Conservation (phyloP, 495 filamentous ascomycete species). For the Lasiosphaeria ovina region DNA sequence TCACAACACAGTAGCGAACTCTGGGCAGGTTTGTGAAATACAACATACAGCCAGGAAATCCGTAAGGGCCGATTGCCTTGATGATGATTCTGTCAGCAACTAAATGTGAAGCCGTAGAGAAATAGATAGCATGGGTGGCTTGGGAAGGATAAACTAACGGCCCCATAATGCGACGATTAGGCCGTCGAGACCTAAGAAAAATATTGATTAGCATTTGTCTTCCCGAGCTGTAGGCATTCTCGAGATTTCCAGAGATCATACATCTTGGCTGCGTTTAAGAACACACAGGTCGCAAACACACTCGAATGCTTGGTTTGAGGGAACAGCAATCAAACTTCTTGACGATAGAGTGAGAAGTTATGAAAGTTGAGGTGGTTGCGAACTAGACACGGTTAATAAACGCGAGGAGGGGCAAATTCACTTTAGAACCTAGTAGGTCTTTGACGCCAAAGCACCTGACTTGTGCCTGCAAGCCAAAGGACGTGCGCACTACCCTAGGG, state of each 20-base stretch:
- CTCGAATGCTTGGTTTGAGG: not conserved
- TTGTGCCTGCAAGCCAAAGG: too few species aligned
- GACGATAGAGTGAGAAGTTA: not conserved
- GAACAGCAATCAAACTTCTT: not conserved
- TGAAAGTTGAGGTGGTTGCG: not conserved
- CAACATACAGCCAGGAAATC: slow-evolving; percentile 71
- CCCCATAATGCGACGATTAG: slow-evolving; percentile 29
- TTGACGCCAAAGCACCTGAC: slow-evolving; percentile 33
- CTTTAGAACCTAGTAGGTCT: slow-evolving; percentile 17
- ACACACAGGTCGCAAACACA: not conserved
- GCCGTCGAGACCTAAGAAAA: slow-evolving; percentile 24
- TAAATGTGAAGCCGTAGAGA: not conserved
- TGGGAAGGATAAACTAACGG: slow-evolving; percentile 28
- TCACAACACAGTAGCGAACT: not conserved
- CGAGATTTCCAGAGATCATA: not conserved
- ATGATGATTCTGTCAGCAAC: slow-evolving; percentile 6
- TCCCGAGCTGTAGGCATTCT: not conserved
- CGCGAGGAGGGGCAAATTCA: slow-evolving; percentile 33
- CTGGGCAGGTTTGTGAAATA: not conserved
- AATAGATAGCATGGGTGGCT: not conserved
- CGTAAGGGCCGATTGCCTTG: slow-evolving; percentile 68
- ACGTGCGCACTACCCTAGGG: slow-evolving; percentile 6
- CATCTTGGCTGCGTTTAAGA: not conserved
- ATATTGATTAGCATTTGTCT: not conserved
- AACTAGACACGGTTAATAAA: slow-evolving; percentile 9